A percentile compares a stretch with the other conserved stretches of the same genome.
Conservation (phyloP, 2,329 filamentous ascomycete species). For the Septoria petroselini region DNA sequence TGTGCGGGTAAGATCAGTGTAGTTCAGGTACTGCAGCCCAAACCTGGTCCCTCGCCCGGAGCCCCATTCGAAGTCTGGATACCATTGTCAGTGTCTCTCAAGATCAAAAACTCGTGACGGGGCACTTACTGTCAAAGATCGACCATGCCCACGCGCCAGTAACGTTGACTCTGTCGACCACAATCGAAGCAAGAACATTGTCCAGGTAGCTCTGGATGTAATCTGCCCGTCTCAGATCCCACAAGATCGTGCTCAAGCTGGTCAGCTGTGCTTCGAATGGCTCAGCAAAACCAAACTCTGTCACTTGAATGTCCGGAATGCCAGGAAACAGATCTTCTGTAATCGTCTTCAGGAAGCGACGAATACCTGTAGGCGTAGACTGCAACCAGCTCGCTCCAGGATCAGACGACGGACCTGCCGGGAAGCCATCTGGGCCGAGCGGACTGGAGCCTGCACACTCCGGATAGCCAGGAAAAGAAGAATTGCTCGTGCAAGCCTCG, state of each 20-base stretch:
- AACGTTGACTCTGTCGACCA: slow-evolving; percentile 39
- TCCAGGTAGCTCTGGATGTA: slow-evolving; percentile 39
- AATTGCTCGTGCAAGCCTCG: slow-evolving; percentile 42
- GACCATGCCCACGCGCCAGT: slow-evolving; percentile 40
- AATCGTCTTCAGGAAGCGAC: slow-evolving; percentile 38
- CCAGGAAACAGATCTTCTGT: slow-evolving; percentile 43
- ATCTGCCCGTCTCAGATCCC: slow-evolving; percentile 31
- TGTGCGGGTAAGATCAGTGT: slow-evolving; percentile 35
- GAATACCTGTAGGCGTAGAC: slow-evolving; percentile 38
- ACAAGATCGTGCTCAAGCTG: slow-evolving; percentile 33
- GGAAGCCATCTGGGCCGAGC: slow-evolving; percentile 44
- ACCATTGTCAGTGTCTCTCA: background rate
- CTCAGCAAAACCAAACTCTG: slow-evolving; percentile 41
- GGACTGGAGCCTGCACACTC: slow-evolving; percentile 40
- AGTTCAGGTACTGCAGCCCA: slow-evolving; percentile 42
- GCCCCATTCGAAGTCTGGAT: slow-evolving; percentile 35
- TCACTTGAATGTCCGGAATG: slow-evolving; percentile 40
- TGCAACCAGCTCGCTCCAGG: slow-evolving; percentile 37
- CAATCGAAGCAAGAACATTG: slow-evolving; percentile 37
- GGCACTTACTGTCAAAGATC: slow-evolving; percentile 36
- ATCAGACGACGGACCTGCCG: slow-evolving; percentile 43
- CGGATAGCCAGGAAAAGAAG: slow-evolving; percentile 42
- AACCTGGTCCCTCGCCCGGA: slow-evolving; percentile 38
- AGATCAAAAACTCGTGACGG: background rate
- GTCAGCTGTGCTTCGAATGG: slow-evolving; percentile 37